phyloP scores from a whole-genome alignment of 345 rosid species.

The Melaleuca alternifolia region DNA sequence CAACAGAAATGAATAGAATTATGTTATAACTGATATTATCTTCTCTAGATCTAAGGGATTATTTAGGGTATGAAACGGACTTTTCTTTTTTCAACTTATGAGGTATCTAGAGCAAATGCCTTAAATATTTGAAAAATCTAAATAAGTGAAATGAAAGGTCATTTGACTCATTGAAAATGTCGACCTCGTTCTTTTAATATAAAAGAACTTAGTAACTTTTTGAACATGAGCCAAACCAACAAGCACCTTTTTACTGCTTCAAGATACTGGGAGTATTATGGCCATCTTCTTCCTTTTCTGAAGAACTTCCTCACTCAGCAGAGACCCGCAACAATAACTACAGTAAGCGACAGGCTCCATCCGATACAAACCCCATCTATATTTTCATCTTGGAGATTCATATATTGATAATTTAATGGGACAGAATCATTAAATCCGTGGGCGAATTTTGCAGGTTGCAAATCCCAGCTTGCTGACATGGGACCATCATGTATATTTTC shows the following conservation, averaged over 20 bases:
- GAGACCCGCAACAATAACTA: fast-evolving
- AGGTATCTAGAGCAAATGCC: fast-evolving
- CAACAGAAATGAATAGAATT: no score
- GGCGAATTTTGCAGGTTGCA: no score
- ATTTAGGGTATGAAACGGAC: fast-evolving
- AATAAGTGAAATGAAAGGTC: not conserved
- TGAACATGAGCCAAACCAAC: fast-evolving
- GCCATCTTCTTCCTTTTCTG: not conserved
- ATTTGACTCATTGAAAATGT: no score
- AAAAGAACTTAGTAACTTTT: no score
- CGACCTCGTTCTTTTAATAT: no score
- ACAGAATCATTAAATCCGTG: no score
- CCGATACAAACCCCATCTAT: no score
- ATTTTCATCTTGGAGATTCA: no score
- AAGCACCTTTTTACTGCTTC: fast-evolving
- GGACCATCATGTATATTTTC: no score
- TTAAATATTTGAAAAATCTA: no score
- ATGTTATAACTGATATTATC: fast-evolving
- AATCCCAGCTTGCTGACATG: no score
- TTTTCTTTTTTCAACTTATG: not conserved
- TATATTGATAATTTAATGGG: no score
- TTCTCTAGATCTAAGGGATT: fast-evolving
- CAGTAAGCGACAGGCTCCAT: not conserved
- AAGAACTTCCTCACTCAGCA: not conserved
- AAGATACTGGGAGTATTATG: not conserved